A percentile compares a stretch with the other conserved stretches of the same genome.
phyloP scores from a whole-genome alignment of 2,329 filamentous ascomycete genomes.

The Ceratocystis cubensis region DNA sequence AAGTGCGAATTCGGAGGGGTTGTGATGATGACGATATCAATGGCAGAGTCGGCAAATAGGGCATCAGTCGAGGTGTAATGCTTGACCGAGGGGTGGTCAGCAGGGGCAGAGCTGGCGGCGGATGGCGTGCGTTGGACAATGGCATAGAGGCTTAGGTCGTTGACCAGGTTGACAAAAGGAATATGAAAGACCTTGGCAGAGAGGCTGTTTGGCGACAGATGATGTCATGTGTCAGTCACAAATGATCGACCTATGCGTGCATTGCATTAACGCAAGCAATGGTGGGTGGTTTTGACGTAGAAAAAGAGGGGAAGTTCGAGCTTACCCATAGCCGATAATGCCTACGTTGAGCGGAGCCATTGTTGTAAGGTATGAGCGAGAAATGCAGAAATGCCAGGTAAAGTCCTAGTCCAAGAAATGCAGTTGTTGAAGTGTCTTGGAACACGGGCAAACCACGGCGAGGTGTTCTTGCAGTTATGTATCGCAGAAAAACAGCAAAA shows the following conservation, averaged over 20 bases:
- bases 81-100: constrained; percentile 53
- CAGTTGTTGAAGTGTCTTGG: background rate
- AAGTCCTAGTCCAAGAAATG: background rate
- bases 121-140: constrained; percentile 64
- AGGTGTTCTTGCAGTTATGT: no score
- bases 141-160: constrained; percentile 47
- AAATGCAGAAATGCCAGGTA: background rate
- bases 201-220: constrained; percentile 29
- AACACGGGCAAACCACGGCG: background rate
- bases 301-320: constrained; percentile 9
- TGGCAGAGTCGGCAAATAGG: constrained; percentile 50
- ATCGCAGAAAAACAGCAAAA: no score
- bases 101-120: constrained; percentile 50
- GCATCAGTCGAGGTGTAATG: constrained; percentile 51
- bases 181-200: constrained; percentile 76
- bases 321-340: constrained; percentile 41
- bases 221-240: background rate
- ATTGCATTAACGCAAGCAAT: background rate
- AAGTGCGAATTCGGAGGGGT: constrained; percentile 63
- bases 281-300: background rate
- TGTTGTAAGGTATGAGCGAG: background rate
- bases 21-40: constrained; percentile 59
- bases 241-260: background rate
- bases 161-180: constrained; percentile 46
- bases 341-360: constrained; percentile 35